Percentiles rank a stretch among this genome's conserved stretches.
phyloP scores from a whole-genome alignment of 768 basidiomycete species.

The Cystobasidium ongulense region DNA sequence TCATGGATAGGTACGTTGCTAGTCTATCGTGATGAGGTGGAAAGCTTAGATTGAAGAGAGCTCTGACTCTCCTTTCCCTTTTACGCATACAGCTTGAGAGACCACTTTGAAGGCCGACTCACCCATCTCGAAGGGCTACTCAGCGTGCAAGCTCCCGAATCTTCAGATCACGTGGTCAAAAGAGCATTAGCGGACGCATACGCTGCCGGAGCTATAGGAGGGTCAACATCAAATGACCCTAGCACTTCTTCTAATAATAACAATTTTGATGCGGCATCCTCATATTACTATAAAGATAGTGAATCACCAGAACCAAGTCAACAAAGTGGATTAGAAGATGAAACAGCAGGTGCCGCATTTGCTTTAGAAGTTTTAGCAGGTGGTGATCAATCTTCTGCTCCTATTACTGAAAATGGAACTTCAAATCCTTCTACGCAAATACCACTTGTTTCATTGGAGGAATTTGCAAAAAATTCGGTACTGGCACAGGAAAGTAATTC shows the following conservation, averaged over 20 bases:
- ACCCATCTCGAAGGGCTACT: not conserved
- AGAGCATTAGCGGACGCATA: not conserved
- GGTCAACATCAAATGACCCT: not conserved
- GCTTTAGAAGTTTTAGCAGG: not conserved
- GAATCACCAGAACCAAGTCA: conserved; percentile 7
- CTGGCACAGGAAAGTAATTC: not conserved
- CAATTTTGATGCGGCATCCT: not conserved
- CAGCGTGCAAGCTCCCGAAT: not conserved
- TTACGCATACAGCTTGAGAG: not conserved
- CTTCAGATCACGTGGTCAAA: not conserved
- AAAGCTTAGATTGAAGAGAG: too few species aligned
- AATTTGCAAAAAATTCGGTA: not conserved
- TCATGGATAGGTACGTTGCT: not conserved
- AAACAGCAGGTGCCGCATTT: not conserved
- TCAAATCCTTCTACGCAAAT: not conserved
- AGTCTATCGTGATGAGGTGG: too few species aligned
- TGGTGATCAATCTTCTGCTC: not conserved
- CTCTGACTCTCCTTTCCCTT: not conserved
- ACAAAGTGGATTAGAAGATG: not conserved
- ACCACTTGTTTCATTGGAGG: not conserved
- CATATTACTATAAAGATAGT: not conserved
- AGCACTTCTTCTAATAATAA: not conserved
- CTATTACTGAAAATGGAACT: not conserved
- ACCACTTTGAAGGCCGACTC: not conserved
- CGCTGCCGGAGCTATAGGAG: not conserved